These are phyloP conservation scores for Aristolochia californica DNA, from an alignment of 164 flowering plant species.

Conservation along the genomic window DNA sequence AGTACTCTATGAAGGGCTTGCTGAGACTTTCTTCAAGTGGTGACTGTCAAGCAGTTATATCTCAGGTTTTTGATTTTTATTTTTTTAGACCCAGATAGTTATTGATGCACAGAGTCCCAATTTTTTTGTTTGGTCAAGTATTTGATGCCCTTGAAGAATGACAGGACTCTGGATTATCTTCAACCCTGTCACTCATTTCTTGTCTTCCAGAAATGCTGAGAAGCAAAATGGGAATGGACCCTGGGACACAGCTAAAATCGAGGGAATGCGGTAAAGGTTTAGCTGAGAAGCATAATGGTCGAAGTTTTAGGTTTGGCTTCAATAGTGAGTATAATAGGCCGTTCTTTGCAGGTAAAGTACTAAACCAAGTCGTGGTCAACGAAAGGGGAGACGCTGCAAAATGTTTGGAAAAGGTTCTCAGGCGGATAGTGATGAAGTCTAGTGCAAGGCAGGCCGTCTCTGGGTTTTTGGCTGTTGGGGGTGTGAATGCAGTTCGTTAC, in stretches of 20 bases:
- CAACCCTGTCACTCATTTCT: constrained; percentile 47
- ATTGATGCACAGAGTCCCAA: background rate
- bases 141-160: background rate
- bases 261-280: constrained; percentile 51
- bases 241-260: constrained; percentile 29
- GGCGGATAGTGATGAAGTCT: constrained; percentile 66
- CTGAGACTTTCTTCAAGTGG: constrained; percentile 28
- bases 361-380: constrained; percentile 24
- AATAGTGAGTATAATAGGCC: background rate
- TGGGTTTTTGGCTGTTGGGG: constrained; percentile 67
- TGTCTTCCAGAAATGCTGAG: constrained; percentile 49
- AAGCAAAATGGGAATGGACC: constrained; percentile 42
- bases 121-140: background rate
- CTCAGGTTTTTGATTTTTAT: constrained; percentile 59
- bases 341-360: constrained; percentile 30
- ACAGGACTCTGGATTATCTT: constrained; percentile 55
- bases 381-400: constrained; percentile 63
- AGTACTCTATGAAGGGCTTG: constrained; percentile 37
- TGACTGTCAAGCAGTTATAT: constrained; percentile 18
- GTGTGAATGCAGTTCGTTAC: constrained; percentile 51
- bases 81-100: no score
- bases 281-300: no score
- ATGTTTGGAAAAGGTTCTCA: constrained; percentile 49
- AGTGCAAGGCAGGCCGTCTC: constrained; percentile 87
- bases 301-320: no score